These are phyloP conservation scores for Hymenochaete sp. DNA, from an alignment of 1,284 basidiomycete species.

Conservation along the genomic window DNA sequence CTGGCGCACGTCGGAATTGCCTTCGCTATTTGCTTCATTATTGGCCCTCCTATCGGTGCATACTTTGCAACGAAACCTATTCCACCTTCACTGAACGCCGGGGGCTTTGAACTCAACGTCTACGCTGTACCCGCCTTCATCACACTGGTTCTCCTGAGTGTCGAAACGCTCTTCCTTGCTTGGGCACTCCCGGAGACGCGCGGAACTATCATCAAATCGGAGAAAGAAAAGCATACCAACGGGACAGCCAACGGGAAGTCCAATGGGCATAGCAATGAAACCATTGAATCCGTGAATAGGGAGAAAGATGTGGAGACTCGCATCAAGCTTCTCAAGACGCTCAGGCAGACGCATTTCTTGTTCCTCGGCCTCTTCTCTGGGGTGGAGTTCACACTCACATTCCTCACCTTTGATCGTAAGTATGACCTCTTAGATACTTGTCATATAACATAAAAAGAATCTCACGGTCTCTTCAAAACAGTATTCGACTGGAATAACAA, in stretches of 20 bases:
- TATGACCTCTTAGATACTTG: slow-evolving; percentile 19
- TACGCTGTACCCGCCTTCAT: slow-evolving; percentile 80
- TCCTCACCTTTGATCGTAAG: slow-evolving; percentile 80
- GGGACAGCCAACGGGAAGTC: slow-evolving; percentile 17
- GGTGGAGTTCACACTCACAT: slow-evolving; percentile 86
- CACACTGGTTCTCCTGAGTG: slow-evolving; percentile 59
- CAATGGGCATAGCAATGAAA: slow-evolving; percentile 15
- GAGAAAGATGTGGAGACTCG: slow-evolving; percentile 40
- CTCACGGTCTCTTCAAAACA: slow-evolving; percentile 22
- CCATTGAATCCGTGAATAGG: too few species aligned
- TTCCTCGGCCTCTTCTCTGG: slow-evolving; percentile 87
- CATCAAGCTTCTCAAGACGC: slow-evolving; percentile 39
- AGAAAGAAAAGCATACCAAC: slow-evolving; percentile 20
- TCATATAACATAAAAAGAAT: background rate
- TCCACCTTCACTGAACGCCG: slow-evolving; percentile 44
- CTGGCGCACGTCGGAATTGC: slow-evolving; percentile 91
- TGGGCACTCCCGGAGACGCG: slow-evolving; percentile 74
- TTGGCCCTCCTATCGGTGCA: slow-evolving; percentile 76
- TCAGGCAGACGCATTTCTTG: slow-evolving; percentile 66
- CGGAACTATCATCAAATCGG: slow-evolving; percentile 30
- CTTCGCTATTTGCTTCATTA: slow-evolving; percentile 86
- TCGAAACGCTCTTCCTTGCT: slow-evolving; percentile 66
- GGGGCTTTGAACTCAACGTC: slow-evolving; percentile 68
- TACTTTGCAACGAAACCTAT: slow-evolving; percentile 71
- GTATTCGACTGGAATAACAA: slow-evolving; percentile 85